Evolutionary conservation across 495 filamentous ascomycete species (phyloP).

Genomic region (Staphylotrichum tortipilum): DNA sequence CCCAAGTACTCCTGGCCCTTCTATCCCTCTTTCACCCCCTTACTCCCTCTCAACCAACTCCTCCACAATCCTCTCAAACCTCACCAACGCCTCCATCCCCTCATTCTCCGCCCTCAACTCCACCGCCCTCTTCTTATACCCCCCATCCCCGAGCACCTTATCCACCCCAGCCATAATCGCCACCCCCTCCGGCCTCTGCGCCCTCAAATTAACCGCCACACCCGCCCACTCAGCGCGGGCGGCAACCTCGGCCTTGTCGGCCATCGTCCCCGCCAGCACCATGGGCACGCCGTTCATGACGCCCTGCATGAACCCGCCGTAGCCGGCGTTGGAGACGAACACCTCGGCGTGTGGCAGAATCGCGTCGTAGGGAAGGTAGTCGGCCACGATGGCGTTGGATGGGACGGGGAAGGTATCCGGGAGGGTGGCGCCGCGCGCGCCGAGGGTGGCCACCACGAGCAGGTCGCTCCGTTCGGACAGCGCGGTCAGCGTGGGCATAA

Average conservation of each 20-base stretch:
- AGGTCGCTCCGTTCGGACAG: constrained; percentile 18
- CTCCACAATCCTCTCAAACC: constrained; percentile 7
- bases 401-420: too few relatives aligned
- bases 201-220: constrained; percentile 27
- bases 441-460: constrained; percentile 29
- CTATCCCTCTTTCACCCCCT: not conserved
- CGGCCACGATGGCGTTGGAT: not conserved
- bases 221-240: constrained; percentile 27
- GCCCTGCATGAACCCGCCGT: constrained; percentile 32
- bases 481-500: constrained; percentile 28
- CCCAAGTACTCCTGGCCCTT: not conserved
- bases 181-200: constrained; percentile 13
- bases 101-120: constrained; percentile 19
- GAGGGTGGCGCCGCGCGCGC: constrained; percentile 17
- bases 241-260: constrained; percentile 32
- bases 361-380: constrained; percentile 25
- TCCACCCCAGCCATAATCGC: constrained; percentile 21
- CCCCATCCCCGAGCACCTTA: constrained; percentile 15
- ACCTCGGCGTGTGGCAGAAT: constrained; percentile 28
- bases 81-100: constrained; percentile 7
- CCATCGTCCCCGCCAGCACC: constrained; percentile 29
- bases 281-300: constrained; percentile 33
- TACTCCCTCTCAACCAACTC: not conserved
- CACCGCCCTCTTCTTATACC: constrained; percentile 9
- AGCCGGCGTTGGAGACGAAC: constrained; percentile 34